These are phyloP conservation scores for Penicillium steckii DNA, from an alignment of 495 filamentous ascomycete genomes.

Conservation along the genomic window DNA sequence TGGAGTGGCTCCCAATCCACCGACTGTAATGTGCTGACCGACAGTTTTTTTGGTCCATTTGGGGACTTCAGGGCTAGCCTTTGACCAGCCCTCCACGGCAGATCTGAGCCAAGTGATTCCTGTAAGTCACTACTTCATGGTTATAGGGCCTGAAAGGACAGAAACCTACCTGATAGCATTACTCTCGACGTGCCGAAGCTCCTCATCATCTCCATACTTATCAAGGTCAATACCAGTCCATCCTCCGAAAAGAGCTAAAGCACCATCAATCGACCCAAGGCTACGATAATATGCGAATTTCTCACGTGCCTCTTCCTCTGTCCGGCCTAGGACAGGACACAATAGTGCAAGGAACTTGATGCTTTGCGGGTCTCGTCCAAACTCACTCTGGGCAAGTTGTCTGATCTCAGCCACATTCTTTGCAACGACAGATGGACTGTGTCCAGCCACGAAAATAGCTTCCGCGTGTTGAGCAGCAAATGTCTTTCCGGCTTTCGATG, in stretches of 20 bases:
- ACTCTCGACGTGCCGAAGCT: constrained; percentile 58
- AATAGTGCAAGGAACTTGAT: constrained; percentile 56
- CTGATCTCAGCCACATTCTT: constrained; percentile 53
- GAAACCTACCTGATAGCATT: constrained; percentile 56
- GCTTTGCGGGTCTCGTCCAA: constrained; percentile 46
- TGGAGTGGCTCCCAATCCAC: constrained; percentile 53
- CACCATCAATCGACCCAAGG: constrained; percentile 52
- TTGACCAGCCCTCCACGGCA: constrained; percentile 48
- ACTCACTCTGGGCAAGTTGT: constrained; percentile 39
- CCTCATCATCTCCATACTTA: constrained; percentile 54
- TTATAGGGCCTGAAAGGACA: neutral
- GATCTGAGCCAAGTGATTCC: constrained; percentile 20
- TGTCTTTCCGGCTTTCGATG: constrained; percentile 58
- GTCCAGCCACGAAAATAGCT: constrained; percentile 51
- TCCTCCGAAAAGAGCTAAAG: constrained; percentile 55
- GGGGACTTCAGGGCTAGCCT: constrained; percentile 38
- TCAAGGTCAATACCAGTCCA: constrained; percentile 58
- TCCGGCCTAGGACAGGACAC: constrained; percentile 50
- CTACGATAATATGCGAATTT: constrained; percentile 52
- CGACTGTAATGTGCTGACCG: constrained; percentile 61
- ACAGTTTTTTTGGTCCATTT: constrained; percentile 67
- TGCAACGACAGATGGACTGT: constrained; percentile 44
- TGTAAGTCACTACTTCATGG: neutral
- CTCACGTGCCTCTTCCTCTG: constrained; percentile 52
- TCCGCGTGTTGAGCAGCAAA: constrained; percentile 64